Base-by-base conservation (phyloP, 441 rosid species). In the Gossypium davidsonii region DNA sequence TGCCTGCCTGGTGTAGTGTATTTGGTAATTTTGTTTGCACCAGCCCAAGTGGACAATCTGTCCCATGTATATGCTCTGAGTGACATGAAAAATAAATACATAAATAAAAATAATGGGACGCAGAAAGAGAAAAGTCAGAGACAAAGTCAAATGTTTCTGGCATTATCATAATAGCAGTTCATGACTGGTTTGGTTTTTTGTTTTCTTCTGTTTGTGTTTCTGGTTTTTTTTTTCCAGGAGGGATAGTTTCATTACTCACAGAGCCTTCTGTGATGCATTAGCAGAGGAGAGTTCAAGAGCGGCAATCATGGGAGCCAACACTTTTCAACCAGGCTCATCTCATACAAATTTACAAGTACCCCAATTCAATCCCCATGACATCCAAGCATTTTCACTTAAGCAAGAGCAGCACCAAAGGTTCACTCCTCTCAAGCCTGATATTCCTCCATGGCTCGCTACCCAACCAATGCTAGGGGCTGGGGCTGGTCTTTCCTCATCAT, bases 181-280 rank as follows among this genome's bases (percentile, higher is more conserved):
- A 48, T 70, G 49, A 58, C 6, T 39, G 42, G 48, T 12, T 76
- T 71, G 73, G 71, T 1, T 61, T 73, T 82, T 76, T 79, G 77
- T 84, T 79, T 81, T 71, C 64, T 83, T 78, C 77, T 78, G 37
- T 52, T 48, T 31, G 39, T 70, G 34, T 31, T 4, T 31, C 34
- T 31, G 6, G 1, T 4, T 28, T 28, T 28, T 28, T 31, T 73
- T 74, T 73, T 44, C 76, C 79, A 84, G 85, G 79, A 81, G 87
- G 76, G 87, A 84, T 76, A 84, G 87, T 71, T 84, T 84, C 83
- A 82, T 84, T 21, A 84, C 87, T 15, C 87, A 84, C 72, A 80
- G 87, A 74, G 87, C 87, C 23, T 84, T 84, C 77, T 84, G 87
- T 70, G 88, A 84, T 67, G 83, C 85, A 44, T 73, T 84, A 55